phyloP scores from a whole-genome alignment of 257 asterid species.

The Voacanga thouarsii region DNA sequence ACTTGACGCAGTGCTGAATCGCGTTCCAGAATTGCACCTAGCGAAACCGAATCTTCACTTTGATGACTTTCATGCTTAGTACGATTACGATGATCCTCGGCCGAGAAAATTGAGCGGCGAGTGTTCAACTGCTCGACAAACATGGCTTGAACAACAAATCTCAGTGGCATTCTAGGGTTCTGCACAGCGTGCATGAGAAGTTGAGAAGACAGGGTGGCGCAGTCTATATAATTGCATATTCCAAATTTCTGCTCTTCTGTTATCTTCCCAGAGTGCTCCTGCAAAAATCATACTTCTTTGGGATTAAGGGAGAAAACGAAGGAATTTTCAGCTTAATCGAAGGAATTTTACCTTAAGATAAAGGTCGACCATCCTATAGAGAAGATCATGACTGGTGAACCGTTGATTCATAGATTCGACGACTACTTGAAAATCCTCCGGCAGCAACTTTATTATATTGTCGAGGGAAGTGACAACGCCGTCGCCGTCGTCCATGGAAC shows the following conservation, averaged over 20 bases:
- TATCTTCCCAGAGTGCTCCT: conserved; percentile 45
- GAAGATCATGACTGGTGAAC: conserved; percentile 62
- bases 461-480: conserved; percentile 37
- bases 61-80: conserved; percentile 9
- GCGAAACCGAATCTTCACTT: conserved; percentile 37
- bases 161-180: conserved; percentile 73
- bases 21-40: conserved; percentile 62
- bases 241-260: conserved; percentile 54
- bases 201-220: conserved; percentile 56
- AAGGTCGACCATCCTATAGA: conserved; percentile 62
- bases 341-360: conserved; percentile 51
- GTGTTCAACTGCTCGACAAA: conserved; percentile 84
- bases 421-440: conserved; percentile 47
- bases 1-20: conserved; percentile 72
- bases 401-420: conserved; percentile 53
- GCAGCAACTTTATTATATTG: conserved; percentile 34
- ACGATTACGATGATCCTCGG: conserved; percentile 29
- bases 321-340: not conserved
- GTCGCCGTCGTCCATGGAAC: conserved; percentile 43
- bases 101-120: conserved; percentile 63
- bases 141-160: conserved; percentile 95
- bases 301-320: too few species aligned
- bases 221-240: conserved; percentile 77
- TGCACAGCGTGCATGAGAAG: conserved; percentile 85
- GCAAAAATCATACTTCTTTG: conserved; percentile 3